Evolutionary conservation across 768 basidiomycete species (phyloP).

Genomic region (Amanita rimosa): DNA sequence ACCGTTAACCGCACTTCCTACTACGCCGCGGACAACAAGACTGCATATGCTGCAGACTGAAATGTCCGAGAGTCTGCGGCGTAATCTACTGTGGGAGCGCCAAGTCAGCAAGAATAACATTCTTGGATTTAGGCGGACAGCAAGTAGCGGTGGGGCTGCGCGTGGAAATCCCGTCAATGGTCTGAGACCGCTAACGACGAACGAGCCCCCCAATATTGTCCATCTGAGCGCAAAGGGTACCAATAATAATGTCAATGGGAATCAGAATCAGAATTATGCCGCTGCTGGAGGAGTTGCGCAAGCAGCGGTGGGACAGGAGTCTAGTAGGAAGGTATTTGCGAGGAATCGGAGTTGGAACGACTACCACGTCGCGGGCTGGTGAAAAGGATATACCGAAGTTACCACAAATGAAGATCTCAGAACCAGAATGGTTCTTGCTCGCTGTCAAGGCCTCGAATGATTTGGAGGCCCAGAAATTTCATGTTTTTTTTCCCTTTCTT

Average conservation of each 20-base stretch:
- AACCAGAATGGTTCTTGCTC: background rate
- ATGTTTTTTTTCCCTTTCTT: background rate
- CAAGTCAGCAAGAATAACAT: conserved; percentile 48
- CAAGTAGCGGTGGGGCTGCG: conserved; percentile 17
- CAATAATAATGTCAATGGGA: conserved; percentile 4
- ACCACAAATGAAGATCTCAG: background rate
- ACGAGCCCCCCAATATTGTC: conserved; percentile 24
- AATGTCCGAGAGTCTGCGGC: conserved; percentile 72
- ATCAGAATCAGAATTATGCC: background rate
- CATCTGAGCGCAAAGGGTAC: conserved; percentile 28
- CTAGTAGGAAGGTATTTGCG: background rate
- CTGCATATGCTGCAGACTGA: conserved; percentile 78
- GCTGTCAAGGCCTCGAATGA: background rate
- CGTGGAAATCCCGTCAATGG: conserved; percentile 15
- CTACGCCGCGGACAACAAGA: conserved; percentile 79
- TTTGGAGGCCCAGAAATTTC: background rate
- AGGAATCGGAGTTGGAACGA: conserved; percentile 7
- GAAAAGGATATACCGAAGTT: conserved; percentile 1
- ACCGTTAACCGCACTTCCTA: conserved; percentile 51
- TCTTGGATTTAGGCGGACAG: conserved; percentile 20
- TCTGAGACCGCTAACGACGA: conserved; percentile 18
- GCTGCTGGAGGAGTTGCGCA: background rate
- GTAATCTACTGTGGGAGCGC: conserved; percentile 75
- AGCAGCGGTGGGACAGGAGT: conserved; percentile 8
- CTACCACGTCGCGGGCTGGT: conserved; percentile 5